Evolutionary conservation across 495 filamentous ascomycete species (phyloP).

Genomic region (Bathelium albidoporum): DNA sequence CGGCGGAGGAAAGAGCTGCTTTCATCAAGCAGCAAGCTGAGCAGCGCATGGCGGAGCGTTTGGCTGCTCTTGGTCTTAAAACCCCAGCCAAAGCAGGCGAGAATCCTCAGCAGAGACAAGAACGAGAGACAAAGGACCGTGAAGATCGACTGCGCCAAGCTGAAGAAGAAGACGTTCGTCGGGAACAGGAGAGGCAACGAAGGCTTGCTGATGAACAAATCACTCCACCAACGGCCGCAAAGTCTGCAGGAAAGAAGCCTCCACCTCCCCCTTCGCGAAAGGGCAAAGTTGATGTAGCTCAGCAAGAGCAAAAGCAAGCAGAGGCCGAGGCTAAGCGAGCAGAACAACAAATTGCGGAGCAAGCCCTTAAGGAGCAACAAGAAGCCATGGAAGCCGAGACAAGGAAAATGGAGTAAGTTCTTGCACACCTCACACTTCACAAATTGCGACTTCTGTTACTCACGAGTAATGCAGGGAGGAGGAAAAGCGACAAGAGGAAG

Average conservation of each 20-base stretch:
- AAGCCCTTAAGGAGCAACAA: constrained; percentile 59
- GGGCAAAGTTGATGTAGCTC: constrained; percentile 48
- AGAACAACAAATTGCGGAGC: constrained; percentile 34
- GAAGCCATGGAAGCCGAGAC: constrained; percentile 66
- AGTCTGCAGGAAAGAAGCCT: constrained; percentile 60
- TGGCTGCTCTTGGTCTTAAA: constrained; percentile 87
- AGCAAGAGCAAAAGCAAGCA: constrained; percentile 34
- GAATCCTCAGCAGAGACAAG: constrained; percentile 69
- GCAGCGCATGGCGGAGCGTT: constrained; percentile 92
- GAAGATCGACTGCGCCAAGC: constrained; percentile 78
- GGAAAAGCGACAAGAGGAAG: constrained; percentile 64
- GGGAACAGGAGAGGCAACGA: constrained; percentile 78
- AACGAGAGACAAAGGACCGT: constrained; percentile 77
- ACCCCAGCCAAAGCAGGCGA: constrained; percentile 60
- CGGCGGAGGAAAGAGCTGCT: constrained; percentile 84
- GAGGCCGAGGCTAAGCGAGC: constrained; percentile 39
- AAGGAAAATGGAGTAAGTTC: constrained; percentile 72
- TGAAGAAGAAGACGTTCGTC: constrained; percentile 88
- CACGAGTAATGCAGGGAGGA: constrained; percentile 50
- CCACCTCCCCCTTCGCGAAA: constrained; percentile 81
- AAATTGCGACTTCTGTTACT: constrained; percentile 6
- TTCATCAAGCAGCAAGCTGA: constrained; percentile 96
- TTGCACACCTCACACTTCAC: background rate
- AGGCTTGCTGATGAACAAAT: constrained; percentile 75
- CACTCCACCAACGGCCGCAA: constrained; percentile 44